phyloP scores from a whole-genome alignment of 2,329 filamentous ascomycete species.

The Myriosclerotinia duriaeana region DNA sequence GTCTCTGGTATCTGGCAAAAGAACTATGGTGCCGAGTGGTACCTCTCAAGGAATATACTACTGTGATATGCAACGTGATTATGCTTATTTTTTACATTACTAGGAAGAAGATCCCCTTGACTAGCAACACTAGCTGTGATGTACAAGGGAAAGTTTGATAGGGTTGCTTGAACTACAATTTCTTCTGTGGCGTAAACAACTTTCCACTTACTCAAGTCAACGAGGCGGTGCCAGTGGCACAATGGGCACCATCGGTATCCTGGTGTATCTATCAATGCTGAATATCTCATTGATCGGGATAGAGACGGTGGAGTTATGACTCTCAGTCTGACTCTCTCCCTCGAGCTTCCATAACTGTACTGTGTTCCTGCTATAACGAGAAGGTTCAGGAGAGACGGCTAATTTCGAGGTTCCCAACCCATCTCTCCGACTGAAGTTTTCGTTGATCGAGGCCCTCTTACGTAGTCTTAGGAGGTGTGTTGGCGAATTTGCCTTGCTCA shows the following conservation, averaged over 20 bases:
- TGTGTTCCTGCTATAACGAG: neutral
- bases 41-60: neutral
- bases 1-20: neutral
- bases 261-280: neutral
- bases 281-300: neutral
- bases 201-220: neutral
- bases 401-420: neutral
- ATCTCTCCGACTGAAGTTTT: neutral
- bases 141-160: neutral
- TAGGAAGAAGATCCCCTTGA: neutral
- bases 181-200: neutral
- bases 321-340: neutral
- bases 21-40: neutral
- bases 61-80: neutral
- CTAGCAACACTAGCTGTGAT: neutral
- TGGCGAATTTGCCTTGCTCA: neutral
- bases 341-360: neutral
- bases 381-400: neutral
- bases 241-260: neutral
- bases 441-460: neutral
- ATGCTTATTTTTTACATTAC: neutral
- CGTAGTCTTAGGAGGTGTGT: too few relatives aligned
- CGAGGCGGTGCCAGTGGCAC: neutral
- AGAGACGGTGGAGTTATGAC: neutral
- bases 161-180: neutral